Conservation (phyloP, 108 stramenopile species). For the Thalassiosira profunda region DNA sequence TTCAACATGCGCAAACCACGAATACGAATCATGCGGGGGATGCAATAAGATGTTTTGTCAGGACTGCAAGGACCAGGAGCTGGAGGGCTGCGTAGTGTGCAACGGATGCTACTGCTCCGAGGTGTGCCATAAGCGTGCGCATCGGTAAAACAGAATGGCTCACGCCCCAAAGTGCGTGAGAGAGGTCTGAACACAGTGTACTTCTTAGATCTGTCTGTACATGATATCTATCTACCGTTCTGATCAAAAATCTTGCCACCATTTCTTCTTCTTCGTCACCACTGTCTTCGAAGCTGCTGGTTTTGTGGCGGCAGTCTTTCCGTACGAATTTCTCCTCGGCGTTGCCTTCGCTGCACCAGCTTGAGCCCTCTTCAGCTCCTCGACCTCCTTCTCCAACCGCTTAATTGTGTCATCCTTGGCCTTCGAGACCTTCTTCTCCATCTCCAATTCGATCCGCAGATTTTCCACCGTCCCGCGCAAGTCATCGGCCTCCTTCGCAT, state of each 20-base stretch:
- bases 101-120: constrained; percentile 7
- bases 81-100: constrained; percentile 9
- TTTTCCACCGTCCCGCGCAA: constrained; percentile 40
- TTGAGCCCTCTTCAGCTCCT: neutral
- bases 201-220: too few relatives aligned
- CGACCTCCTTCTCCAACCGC: constrained; percentile 18
- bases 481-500: constrained; percentile 40
- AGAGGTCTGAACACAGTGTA: too few relatives aligned
- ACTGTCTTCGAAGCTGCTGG: too few relatives aligned
- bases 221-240: too few relatives aligned
- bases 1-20: constrained; percentile 27
- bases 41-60: neutral
- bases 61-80: constrained; percentile 2
- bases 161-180: too few relatives aligned
- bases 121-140: neutral
- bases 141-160: too few relatives aligned
- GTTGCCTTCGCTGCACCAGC: neutral
- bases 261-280: too few relatives aligned
- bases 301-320: too few relatives aligned
- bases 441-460: constrained; percentile 36
- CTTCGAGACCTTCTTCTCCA: constrained; percentile 26
- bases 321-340: too few relatives aligned
- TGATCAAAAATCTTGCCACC: too few relatives aligned
- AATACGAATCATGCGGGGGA: neutral
- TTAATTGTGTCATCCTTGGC: constrained; percentile 44